Evolutionary conservation across 495 filamentous ascomycete species (phyloP), one percentile per base, ranked within the genome.

Genomic region (Daldinia vernicosa): DNA sequence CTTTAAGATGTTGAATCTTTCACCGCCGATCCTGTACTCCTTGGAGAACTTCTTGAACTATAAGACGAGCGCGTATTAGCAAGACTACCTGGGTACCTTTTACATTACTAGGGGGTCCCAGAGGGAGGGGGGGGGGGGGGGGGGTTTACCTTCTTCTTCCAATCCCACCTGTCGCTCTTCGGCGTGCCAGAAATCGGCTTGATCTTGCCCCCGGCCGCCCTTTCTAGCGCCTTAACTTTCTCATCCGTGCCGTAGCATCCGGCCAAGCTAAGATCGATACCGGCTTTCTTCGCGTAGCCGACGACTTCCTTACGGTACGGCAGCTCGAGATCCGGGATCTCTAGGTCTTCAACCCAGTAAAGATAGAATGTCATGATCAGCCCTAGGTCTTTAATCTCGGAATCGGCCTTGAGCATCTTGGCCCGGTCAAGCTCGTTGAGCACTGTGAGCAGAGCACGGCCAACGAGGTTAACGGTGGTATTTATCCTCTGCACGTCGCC

Each of bases 1-100:
- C 32, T 59, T 66, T 11, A 73, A 35, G 56, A 69, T 68, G 57
- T 69, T 66, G 43, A 66, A 73, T 45, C 43, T 66, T 4, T 73
- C 66, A 15, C 70, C 66, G 37, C 70, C 66, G 43, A 73, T 58
- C 61, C 58, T 68, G 27, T 69, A 57, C 5, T 73, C 65, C 66
- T 69, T 69, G 66, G 39, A 43, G 57, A 69, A 66, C 60, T 61
- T 72, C 60, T 51, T 61, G 56, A 73, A 73, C 65, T 73, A 26
- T 14, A 12, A 43, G 27, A 51, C 47, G 40, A 33, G 9, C 33
- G 12, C 51, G 51, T 15, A 57, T 73, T 15, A 57, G 51, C 17
- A 32, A 62, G 40, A 35, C 12, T 4, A n/a, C n/a, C n/a, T 32
- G 9, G 9, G 32, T 32, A 8, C 26, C 26, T 27, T 35, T 40